Evolutionary conservation across 1,284 basidiomycete species (phyloP).

Genomic region (Agroathelia rolfsii): DNA sequence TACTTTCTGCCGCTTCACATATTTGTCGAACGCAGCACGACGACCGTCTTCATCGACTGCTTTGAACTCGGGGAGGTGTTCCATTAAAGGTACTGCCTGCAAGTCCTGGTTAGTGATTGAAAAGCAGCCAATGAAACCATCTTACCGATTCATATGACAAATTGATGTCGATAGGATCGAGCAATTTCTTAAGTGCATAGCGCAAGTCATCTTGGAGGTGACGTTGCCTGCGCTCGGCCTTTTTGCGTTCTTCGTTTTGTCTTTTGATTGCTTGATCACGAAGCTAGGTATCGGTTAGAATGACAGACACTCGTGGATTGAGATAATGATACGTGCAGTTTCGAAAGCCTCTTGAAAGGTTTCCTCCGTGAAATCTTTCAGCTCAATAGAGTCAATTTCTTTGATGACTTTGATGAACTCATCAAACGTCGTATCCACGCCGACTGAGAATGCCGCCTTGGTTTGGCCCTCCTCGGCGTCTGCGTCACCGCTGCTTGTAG

Average conservation of each 20-base stretch:
- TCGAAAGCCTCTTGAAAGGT: slow-evolving; percentile 55
- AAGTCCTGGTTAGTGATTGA: slow-evolving; percentile 2
- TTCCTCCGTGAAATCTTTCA: slow-evolving; percentile 37
- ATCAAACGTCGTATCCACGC: slow-evolving; percentile 46
- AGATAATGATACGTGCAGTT: slow-evolving; percentile 39
- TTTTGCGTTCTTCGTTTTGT: slow-evolving; percentile 70
- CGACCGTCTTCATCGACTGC: slow-evolving; percentile 76
- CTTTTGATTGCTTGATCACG: slow-evolving; percentile 62
- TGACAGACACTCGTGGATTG: slow-evolving; percentile 6
- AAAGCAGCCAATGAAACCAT: slow-evolving; percentile 15
- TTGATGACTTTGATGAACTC: slow-evolving; percentile 54
- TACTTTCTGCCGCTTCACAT: slow-evolving; percentile 78
- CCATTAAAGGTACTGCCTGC: slow-evolving; percentile 65
- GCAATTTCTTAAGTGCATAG: slow-evolving; percentile 87
- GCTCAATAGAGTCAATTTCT: slow-evolving; percentile 36
- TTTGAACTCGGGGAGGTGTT: slow-evolving; percentile 75
- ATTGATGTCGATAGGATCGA: slow-evolving; percentile 68
- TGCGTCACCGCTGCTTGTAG: slow-evolving; percentile 20
- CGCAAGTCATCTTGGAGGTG: slow-evolving; percentile 92
- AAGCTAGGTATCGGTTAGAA: slow-evolving; percentile 36
- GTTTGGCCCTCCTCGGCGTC: slow-evolving; percentile 19
- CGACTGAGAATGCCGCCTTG: slow-evolving; percentile 40
- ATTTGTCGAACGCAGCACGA: slow-evolving; percentile 75
- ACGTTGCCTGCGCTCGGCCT: slow-evolving; percentile 74
- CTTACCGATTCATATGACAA: slow-evolving; percentile 74